Evolutionary conservation across 108 stramenopile genomes (phyloP), one percentile per base, ranked within the genome.

Genomic region (Skeletonema menzelii): DNA sequence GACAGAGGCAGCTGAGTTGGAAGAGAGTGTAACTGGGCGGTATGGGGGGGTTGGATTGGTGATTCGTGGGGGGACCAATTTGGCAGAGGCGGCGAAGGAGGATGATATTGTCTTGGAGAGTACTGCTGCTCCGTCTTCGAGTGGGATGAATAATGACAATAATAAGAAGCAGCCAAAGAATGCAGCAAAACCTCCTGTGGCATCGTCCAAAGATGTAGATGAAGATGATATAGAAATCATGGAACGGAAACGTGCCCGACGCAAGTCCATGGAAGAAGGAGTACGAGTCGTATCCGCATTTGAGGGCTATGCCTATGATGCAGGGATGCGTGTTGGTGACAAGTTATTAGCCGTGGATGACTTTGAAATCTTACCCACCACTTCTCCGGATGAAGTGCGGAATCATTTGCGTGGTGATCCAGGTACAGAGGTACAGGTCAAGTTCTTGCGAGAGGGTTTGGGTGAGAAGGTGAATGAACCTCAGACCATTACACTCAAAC

Each of bases 41-140:
- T 98, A 98, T 82, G 97, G 95, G 2, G 97, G 97, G 8, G 96
- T 98, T 6, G 97, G 97, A 8, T 75, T 98, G 66, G 95, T 97
- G 22, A 98, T 98, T 74, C 69, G 88, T 3, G 96, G 95, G 19
- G 87, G 80, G 0, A 70, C 35, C 4, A 84, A 80, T 60, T 31
- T 87, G 44, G 69, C 77, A 12, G 30, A 32, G 12, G 37, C 42
- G 11, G 24, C 55, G 4, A 67, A 75, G 40, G 72, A 59, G 12
- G 65, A 70, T 35, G 66, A 47, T 32, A 10, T 65, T 38, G 34
- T 22, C 6, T 42, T 24, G 71, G 64, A 44, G 40, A 24, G 22
- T 35, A 63, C 35, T 37, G 35, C 35, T 37, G 10, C 35, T 37
- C 35, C 35, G 11, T 37, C n/a, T n/a, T n/a, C 11, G 35, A 37